A percentile compares a stretch with the other conserved stretches of the same genome.
phyloP scores from a whole-genome alignment of 2,329 filamentous ascomycete species.

The Sarocladium brachiariae region DNA sequence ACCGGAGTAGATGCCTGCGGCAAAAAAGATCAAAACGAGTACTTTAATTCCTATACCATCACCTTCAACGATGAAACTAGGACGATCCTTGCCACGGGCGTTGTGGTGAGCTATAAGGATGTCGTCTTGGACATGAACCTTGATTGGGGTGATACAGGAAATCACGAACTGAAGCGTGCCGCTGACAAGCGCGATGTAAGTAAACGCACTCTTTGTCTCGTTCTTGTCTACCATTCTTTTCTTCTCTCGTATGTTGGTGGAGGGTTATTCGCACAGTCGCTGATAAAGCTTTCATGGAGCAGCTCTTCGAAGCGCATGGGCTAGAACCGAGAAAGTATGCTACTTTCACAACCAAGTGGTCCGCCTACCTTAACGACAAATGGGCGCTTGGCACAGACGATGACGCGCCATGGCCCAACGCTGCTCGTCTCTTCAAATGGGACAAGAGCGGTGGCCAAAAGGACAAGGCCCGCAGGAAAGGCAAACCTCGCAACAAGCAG shows the following conservation, averaged over 20 bases:
- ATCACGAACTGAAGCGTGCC: neutral
- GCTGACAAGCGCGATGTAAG: neutral
- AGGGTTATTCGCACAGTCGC: neutral
- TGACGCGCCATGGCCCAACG: neutral
- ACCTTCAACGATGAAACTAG: neutral
- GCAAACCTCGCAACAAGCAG: neutral
- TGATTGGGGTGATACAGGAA: neutral
- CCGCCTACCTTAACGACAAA: neutral
- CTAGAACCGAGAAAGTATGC: neutral
- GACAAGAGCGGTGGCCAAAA: neutral
- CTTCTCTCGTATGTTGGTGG: neutral
- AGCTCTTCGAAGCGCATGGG: neutral
- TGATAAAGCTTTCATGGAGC: neutral
- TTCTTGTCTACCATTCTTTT: neutral
- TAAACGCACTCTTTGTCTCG: neutral
- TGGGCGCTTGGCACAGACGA: neutral
- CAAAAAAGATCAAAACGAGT: neutral
- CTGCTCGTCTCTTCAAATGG: neutral
- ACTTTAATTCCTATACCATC: neutral
- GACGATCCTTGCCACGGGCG: neutral
- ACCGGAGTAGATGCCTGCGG: neutral
- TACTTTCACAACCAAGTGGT: neutral
- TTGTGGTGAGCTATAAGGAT: neutral
- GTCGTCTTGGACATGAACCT: neutral
- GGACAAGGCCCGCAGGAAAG: neutral